phyloP scores from a whole-genome alignment of 371 early-diverging fungal species.

The Funneliformis caledonium region DNA sequence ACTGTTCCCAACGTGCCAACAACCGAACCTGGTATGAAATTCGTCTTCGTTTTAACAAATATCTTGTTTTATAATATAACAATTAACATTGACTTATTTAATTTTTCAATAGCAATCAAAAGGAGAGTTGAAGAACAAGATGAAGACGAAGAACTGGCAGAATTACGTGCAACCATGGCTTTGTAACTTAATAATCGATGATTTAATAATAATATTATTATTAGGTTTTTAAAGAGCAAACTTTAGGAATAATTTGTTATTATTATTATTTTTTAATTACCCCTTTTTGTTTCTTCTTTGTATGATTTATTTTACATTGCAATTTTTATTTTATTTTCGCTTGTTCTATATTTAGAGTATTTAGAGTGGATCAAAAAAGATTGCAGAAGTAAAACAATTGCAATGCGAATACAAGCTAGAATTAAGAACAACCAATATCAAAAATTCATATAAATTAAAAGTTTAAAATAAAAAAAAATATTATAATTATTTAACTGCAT shows the following conservation, averaged over 20 bases:
- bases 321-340: too few species aligned
- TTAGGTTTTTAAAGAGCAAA: too few species aligned
- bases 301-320: neutral
- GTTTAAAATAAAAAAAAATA: too few species aligned
- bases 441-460: too few species aligned
- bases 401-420: neutral
- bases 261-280: neutral
- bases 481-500: neutral
- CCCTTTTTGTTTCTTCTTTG: neutral
- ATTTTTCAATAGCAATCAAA: neutral
- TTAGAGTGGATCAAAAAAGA: neutral
- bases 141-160: slow-evolving; percentile 87
- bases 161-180: slow-evolving; percentile 81
- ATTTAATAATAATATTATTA: neutral
- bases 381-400: neutral
- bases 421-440: too few species aligned
- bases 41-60: neutral
- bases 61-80: neutral
- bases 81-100: too few species aligned
- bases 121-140: slow-evolving; percentile 62
- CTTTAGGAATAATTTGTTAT: neutral
- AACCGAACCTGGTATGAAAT: slow-evolving; percentile 66
- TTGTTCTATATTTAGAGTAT: neutral
- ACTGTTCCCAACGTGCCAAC: slow-evolving; percentile 64
- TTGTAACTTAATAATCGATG: slow-evolving; percentile 45